Conservation (phyloP, 345 rosid genomes). For the Bretschneidera sinensis region DNA sequence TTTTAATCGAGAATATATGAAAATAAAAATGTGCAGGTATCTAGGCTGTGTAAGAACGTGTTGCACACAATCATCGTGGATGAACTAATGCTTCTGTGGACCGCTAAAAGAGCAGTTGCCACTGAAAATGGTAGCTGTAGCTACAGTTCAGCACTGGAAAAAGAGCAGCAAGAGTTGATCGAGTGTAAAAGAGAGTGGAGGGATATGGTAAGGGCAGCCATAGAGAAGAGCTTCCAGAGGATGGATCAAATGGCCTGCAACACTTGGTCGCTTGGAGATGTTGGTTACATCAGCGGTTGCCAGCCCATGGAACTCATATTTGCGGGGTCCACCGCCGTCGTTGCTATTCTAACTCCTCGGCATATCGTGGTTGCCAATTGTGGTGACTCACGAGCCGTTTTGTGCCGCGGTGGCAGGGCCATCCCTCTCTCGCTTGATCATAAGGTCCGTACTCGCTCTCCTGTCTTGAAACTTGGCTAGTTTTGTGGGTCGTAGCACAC, state of each 20-base stretch:
- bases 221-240: constrained; percentile 40
- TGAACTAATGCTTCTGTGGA: constrained; percentile 30
- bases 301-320: constrained; percentile 34
- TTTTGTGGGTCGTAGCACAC: background rate
- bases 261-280: constrained; percentile 33
- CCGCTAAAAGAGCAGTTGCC: background rate
- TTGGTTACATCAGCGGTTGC: constrained; percentile 30
- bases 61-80: constrained; percentile 46
- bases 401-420: constrained; percentile 44
- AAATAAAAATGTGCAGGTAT: constrained; percentile 32
- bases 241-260: constrained; percentile 41
- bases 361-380: constrained; percentile 51
- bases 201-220: constrained; percentile 10
- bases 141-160: constrained; percentile 1
- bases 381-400: constrained; percentile 70
- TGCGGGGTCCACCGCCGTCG: constrained; percentile 53
- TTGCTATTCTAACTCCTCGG: constrained; percentile 34
- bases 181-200: constrained; percentile 20
- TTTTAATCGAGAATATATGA: background rate
- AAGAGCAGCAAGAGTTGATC: background rate
- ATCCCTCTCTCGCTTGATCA: constrained; percentile 30
- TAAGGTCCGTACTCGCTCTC: constrained; percentile 17
- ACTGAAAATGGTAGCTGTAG: background rate
- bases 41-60: constrained; percentile 39
- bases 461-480: background rate